Evolutionary conservation across 352 stramenopile species (phyloP).

Genomic region (Phytophthora hibernalis): DNA sequence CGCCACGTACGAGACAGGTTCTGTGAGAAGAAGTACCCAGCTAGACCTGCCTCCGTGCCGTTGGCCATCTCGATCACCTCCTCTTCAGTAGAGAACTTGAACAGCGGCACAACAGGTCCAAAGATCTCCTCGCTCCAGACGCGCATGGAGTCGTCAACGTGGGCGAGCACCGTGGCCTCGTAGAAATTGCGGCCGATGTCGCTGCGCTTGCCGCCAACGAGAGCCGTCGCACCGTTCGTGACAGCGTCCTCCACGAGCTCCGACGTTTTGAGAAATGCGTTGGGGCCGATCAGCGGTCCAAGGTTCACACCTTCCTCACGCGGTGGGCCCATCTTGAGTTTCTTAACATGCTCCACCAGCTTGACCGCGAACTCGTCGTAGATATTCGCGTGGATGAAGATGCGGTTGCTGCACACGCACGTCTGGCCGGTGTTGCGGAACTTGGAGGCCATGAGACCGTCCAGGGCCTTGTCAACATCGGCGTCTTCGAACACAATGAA

Average conservation of each 20-base stretch:
- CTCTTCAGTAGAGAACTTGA: constrained; percentile 94
- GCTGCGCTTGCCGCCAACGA: constrained; percentile 84
- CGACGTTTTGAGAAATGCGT: constrained; percentile 90
- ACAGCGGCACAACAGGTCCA: constrained; percentile 94
- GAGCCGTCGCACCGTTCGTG: constrained; percentile 87
- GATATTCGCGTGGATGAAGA: constrained; percentile 94
- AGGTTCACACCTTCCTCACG: constrained; percentile 81
- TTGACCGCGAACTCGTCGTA: constrained; percentile 93
- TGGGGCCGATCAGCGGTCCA: constrained; percentile 95
- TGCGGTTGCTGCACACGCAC: constrained; percentile 91
- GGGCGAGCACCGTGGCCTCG: constrained; percentile 93
- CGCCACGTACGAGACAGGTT: constrained; percentile 90
- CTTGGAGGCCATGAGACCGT: constrained; percentile 87
- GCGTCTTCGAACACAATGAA: constrained; percentile 94
- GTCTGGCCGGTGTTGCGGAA: constrained; percentile 92
- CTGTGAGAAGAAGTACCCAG: constrained; percentile 95
- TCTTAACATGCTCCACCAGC: constrained; percentile 76
- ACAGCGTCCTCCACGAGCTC: constrained; percentile 91
- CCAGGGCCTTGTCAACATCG: constrained; percentile 82
- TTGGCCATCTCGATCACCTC: constrained; percentile 97
- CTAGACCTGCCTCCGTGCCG: constrained; percentile 91
- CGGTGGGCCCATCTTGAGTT: constrained; percentile 91
- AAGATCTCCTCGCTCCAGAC: constrained; percentile 96
- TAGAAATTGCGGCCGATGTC: constrained; percentile 92
- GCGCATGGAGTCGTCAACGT: constrained; percentile 87